These are phyloP conservation scores for Ophiosphaerella herpotricha DNA, from an alignment of 2,329 filamentous ascomycete genomes.

Conservation along the genomic window DNA sequence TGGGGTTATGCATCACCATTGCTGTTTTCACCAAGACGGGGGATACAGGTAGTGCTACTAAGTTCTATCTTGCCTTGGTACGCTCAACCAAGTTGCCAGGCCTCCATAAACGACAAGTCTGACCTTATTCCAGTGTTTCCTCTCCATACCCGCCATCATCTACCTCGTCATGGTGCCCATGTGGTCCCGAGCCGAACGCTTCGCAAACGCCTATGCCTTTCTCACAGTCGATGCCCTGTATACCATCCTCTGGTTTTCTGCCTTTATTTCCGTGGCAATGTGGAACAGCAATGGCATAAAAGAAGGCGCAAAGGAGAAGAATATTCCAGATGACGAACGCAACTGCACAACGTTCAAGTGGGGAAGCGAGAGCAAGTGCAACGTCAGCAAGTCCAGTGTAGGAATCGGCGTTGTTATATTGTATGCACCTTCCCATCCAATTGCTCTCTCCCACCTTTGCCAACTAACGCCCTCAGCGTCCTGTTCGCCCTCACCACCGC, in stretches of 20 bases:
- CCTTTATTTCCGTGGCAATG: conserved; percentile 60
- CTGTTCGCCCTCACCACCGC: conserved; percentile 59
- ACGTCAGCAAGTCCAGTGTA: conserved; percentile 59
- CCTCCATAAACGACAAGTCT: conserved; percentile 14
- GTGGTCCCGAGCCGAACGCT: conserved; percentile 62
- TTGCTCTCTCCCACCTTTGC: neutral
- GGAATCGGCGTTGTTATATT: conserved; percentile 63
- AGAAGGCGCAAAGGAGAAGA: conserved; percentile 51
- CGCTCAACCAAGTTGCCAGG: conserved; percentile 19
- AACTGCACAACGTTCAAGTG: conserved; percentile 62
- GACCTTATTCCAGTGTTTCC: conserved; percentile 58
- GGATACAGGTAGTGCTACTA: conserved; percentile 58
- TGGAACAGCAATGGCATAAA: conserved; percentile 62
- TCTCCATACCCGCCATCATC: conserved; percentile 61
- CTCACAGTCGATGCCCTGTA: conserved; percentile 59
- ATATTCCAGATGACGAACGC: conserved; percentile 47
- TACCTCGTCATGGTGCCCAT: conserved; percentile 66
- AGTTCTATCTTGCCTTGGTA: conserved; percentile 64
- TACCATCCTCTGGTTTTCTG: conserved; percentile 62
- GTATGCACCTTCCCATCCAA: conserved; percentile 44
- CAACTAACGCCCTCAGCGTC: conserved; percentile 46
- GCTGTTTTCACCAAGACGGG: conserved; percentile 62
- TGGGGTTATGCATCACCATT: conserved; percentile 62
- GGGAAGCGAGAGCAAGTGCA: conserved; percentile 61
- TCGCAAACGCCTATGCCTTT: conserved; percentile 65